Evolutionary conservation across 2,329 filamentous ascomycete genomes (phyloP), one percentile per base, ranked within the genome.

Genomic region (Fusarium drepaniforme): DNA sequence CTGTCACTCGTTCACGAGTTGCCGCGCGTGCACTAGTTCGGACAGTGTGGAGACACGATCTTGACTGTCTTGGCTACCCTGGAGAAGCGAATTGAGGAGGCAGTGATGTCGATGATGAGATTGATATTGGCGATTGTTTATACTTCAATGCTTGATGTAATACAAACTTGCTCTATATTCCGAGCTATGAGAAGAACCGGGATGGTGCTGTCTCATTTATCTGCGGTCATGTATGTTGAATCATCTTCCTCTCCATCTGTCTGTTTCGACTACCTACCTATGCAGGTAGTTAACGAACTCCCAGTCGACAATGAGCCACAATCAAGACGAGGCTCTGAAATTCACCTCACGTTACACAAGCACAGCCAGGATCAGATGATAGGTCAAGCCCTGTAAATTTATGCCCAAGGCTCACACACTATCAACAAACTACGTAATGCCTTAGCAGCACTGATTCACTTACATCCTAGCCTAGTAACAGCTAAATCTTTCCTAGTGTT

Each of bases 1-100:
- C 8, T 75, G 23, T 77, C 51, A 78, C 74, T 78, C 56, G 71
- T 42, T 58, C 60, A 64, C 37, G 33, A 56, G 25, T 53, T 35
- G 58, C 68, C 60, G 37, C 40, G 44, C 28, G 59, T 28, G 28
- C 37, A 25, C 59, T 35, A 63, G 18, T 9, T 33, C 8, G 51
- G 58, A 49, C 51, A 28, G 46, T 64, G 37, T 37, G 12, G 18
- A 13, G 33, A 35, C 33, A 35, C 12, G 33, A 35, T 35, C 33
- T 35, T 11, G 33, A 63, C 60, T 63, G 60, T 63, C n/a, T 21
- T n/a, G 33, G 21, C 33, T 63, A 63, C 60, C 60, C 60, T 63
- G 21, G 33, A 63, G 15, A 2, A 6, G 23, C 1, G 21, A 28
- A 15, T 35, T 15, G n/a, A 44, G 0, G 12, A 42, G 8, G 37